Conservation (phyloP, 169 alveolate genomes). For the Eimeria tenella region DNA sequence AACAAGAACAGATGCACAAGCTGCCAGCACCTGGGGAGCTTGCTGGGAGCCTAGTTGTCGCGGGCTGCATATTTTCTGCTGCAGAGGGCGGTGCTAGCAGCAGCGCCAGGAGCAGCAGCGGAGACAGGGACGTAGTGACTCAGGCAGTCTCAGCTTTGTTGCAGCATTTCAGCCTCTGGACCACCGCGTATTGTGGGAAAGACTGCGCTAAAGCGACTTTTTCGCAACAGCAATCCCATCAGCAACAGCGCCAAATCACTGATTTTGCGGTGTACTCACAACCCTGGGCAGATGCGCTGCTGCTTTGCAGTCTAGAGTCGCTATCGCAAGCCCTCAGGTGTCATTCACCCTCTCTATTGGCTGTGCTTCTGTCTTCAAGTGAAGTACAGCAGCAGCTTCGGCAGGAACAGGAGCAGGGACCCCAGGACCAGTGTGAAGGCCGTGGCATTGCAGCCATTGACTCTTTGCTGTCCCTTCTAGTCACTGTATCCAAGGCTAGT, state of each 20-base stretch:
- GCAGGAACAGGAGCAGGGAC: not conserved
- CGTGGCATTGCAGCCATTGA: constrained; percentile 6
- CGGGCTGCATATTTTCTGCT: constrained; percentile 17
- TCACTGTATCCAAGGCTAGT: constrained; percentile 25
- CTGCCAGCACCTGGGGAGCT: constrained; percentile 68
- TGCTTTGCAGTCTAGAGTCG: constrained; percentile 73
- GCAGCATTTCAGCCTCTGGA: constrained; percentile 62
- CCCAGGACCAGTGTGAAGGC: not conserved
- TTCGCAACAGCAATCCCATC: constrained; percentile 33
- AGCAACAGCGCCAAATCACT: constrained; percentile 7
- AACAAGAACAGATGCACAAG: constrained; percentile 28
- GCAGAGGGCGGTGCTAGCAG: not conserved
- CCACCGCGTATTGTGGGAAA: constrained; percentile 46
- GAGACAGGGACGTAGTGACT: not conserved
- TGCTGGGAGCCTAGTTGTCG: constrained; percentile 62
- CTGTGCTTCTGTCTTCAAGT: not conserved
- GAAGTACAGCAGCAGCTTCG: not conserved
- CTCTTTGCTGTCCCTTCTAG: constrained; percentile 45
- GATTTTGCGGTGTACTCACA: constrained; percentile 44
- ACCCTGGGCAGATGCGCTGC: constrained; percentile 35
- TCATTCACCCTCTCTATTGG: constrained; percentile 31
- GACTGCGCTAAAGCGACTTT: constrained; percentile 12
- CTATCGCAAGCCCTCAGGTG: constrained; percentile 35
- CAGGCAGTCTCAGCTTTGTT: constrained; percentile 63
- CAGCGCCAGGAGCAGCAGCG: not conserved